These are phyloP conservation scores for Cercospora sojina DNA, from an alignment of 2,329 filamentous ascomycete species.

Conservation along the genomic window DNA sequence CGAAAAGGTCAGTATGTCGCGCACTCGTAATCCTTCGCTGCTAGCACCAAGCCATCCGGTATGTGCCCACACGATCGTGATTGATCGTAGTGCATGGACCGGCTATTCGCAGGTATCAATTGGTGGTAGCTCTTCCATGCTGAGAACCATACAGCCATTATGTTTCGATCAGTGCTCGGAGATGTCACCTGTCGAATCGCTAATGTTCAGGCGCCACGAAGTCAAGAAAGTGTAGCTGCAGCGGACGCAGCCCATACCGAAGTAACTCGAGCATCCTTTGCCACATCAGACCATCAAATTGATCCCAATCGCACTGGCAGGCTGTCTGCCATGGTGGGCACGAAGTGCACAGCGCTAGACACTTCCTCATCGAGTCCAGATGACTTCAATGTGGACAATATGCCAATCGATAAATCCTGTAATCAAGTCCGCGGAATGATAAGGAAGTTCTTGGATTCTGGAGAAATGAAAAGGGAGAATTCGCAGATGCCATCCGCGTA, in stretches of 20 bases:
- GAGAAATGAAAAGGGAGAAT: conserved; percentile 49
- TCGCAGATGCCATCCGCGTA: conserved; percentile 43
- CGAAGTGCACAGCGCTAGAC: conserved; percentile 17
- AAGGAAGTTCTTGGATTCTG: conserved; percentile 43
- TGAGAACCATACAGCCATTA: background rate
- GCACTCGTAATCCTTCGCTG: background rate
- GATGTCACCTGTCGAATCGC: conserved; percentile 1
- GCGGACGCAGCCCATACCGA: background rate
- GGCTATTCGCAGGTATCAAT: background rate
- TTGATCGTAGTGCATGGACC: background rate
- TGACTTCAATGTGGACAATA: conserved; percentile 21
- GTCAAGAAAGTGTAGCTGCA: background rate
- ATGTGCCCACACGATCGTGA: background rate
- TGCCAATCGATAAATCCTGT: conserved; percentile 21
- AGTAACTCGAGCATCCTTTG: conserved; percentile 11
- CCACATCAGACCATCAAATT: conserved; percentile 4
- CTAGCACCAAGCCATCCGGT: background rate
- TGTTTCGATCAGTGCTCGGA: background rate
- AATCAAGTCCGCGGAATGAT: conserved; percentile 46
- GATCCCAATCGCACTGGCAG: background rate
- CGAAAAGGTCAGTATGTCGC: background rate
- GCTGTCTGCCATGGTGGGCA: background rate
- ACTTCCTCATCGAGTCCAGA: conserved; percentile 12
- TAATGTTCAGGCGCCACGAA: background rate
- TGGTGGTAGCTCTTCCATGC: background rate